phyloP scores from a whole-genome alignment of 371 early-diverging fungal genomes.

The Nematocida major region DNA sequence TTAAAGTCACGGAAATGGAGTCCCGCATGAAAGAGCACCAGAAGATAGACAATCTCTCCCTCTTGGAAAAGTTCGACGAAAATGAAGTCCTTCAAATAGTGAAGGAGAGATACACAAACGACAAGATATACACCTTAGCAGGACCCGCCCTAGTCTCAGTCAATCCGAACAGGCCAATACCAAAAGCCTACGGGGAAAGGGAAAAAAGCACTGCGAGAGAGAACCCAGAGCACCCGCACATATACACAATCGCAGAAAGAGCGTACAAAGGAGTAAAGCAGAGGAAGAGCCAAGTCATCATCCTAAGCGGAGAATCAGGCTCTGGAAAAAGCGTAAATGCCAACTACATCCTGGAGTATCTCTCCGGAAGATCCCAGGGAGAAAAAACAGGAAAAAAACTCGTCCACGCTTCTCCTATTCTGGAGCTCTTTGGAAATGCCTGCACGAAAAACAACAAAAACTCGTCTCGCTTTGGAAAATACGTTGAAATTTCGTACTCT shows the following conservation, averaged over 20 bases:
- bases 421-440: slow-evolving; percentile 73
- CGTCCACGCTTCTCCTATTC: slow-evolving; percentile 57
- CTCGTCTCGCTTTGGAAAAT: slow-evolving; percentile 73
- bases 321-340: slow-evolving; percentile 64
- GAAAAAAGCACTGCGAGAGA: neutral
- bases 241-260: slow-evolving; percentile 53
- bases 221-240: slow-evolving; percentile 52
- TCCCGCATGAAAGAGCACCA: neutral
- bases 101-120: slow-evolving; percentile 48
- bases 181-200: neutral
- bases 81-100: slow-evolving; percentile 50
- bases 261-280: slow-evolving; percentile 27
- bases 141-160: slow-evolving; percentile 60
- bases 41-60: slow-evolving; percentile 7
- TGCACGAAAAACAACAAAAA: slow-evolving; percentile 69
- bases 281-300: slow-evolving; percentile 54
- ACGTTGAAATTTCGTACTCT: slow-evolving; percentile 76
- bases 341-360: slow-evolving; percentile 60
- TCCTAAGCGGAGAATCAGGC: slow-evolving; percentile 64
- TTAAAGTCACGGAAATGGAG: no score
- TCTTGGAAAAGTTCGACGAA: slow-evolving; percentile 39
- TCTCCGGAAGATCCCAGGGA: slow-evolving; percentile 7
- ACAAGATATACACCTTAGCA: slow-evolving; percentile 57
- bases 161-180: slow-evolving; percentile 59
- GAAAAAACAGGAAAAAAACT: neutral